Percentiles rank a stretch among this genome's conserved stretches.
Evolutionary conservation across 2,329 filamentous ascomycete species (phyloP).

Genomic region (Ascochyta pisi): DNA sequence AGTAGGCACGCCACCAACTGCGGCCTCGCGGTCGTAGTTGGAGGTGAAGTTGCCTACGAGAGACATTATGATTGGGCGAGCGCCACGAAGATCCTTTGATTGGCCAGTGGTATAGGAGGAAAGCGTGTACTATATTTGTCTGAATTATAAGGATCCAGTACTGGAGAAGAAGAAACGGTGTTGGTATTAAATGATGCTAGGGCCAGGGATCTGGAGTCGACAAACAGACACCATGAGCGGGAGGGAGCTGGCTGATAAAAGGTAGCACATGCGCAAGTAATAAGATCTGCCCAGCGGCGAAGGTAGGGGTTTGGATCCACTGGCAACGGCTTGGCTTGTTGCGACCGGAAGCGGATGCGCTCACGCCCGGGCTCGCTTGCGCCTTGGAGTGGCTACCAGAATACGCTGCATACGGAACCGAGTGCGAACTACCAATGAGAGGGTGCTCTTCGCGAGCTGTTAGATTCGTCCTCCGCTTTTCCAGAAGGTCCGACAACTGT

Average conservation of each 20-base stretch:
- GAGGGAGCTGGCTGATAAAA: slow-evolving; percentile 22
- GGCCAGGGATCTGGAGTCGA: slow-evolving; percentile 12
- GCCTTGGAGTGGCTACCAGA: slow-evolving; percentile 4
- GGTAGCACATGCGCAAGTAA: slow-evolving; percentile 28
- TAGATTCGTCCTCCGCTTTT: slow-evolving; percentile 8
- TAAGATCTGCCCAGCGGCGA: slow-evolving; percentile 21
- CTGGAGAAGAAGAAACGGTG: slow-evolving; percentile 2
- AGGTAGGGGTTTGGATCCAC: slow-evolving; percentile 25
- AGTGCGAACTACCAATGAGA: slow-evolving; percentile 21
- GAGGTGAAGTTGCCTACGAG: slow-evolving; percentile 53
- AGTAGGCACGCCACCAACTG: slow-evolving; percentile 45
- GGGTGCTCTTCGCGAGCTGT: not conserved
- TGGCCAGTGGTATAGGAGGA: slow-evolving; percentile 10
- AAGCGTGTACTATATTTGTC: not conserved
- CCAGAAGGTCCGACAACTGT: slow-evolving; percentile 1
- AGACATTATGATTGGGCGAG: slow-evolving; percentile 45
- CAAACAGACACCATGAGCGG: slow-evolving; percentile 5
- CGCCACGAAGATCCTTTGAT: slow-evolving; percentile 15
- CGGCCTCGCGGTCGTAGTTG: slow-evolving; percentile 51
- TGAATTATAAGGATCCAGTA: not conserved
- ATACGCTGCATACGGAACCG: slow-evolving; percentile 27
- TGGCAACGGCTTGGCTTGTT: slow-evolving; percentile 29
- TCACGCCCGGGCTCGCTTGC: slow-evolving; percentile 28
- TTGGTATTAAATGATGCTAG: slow-evolving; percentile 25
- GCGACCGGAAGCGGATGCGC: slow-evolving; percentile 33